Evolutionary conservation across 73 alveolate genomes (phyloP).

Genomic region (Stentor coeruleus): DNA sequence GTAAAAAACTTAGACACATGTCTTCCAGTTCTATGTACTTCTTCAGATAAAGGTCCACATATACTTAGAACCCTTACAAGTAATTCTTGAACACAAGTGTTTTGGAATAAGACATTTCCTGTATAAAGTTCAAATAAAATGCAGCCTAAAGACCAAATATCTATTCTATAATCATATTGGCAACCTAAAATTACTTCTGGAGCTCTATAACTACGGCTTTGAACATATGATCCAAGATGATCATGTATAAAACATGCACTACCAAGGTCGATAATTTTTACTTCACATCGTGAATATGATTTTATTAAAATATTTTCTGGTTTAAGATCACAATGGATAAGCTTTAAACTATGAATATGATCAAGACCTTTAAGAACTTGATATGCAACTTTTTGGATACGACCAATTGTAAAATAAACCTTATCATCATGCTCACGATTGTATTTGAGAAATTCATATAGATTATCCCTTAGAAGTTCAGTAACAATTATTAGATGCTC

Average conservation of each 20-base stretch:
- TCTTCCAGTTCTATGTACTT: constrained; percentile 61
- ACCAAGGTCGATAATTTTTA: constrained; percentile 96
- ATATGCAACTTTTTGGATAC: constrained; percentile 82
- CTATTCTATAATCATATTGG: constrained; percentile 91
- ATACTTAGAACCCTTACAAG: constrained; percentile 79
- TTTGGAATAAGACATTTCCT: constrained; percentile 93
- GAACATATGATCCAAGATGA: constrained; percentile 90
- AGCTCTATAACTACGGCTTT: constrained; percentile 95
- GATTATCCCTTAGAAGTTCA: constrained; percentile 97
- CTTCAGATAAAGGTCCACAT: constrained; percentile 62
- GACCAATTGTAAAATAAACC: constrained; percentile 87
- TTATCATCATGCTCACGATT: constrained; percentile 91
- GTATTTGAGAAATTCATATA: constrained; percentile 95
- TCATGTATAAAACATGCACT: constrained; percentile 94
- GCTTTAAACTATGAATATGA: constrained; percentile 74
- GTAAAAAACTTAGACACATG: constrained; percentile 49
- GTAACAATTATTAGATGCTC: constrained; percentile 96
- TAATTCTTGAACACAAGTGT: constrained; percentile 75
- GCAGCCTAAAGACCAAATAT: constrained; percentile 97
- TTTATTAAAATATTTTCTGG: constrained; percentile 96
- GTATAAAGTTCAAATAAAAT: constrained; percentile 95
- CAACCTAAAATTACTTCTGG: constrained; percentile 99
- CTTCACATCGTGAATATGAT: constrained; percentile 75
- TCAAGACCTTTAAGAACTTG: constrained; percentile 86
- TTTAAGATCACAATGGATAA: constrained; percentile 95